Base-by-base conservation (phyloP, 306 rosid species). In the Hippophae gyantsensis region DNA sequence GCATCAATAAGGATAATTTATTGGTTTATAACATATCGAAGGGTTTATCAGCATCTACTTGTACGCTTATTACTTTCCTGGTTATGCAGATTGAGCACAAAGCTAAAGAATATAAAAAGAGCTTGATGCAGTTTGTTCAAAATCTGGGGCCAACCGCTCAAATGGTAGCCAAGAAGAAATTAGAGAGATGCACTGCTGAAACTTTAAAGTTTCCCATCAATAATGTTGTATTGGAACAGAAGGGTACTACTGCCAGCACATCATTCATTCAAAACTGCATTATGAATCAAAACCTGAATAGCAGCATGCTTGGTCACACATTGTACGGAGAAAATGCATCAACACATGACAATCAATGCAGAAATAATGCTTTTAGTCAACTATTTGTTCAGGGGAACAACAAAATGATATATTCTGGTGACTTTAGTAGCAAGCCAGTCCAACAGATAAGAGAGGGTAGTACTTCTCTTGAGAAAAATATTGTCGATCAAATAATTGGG, bases 71-170 rank as follows among this genome's bases (percentile, higher is more conserved):
- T 47, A 54, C 56, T 40, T 60, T 54, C 56, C 38, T 40, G 56
- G 43, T 45, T 45, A 53, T 60, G 61, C n/a, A 60, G 73, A 18
- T 27, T 53, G 54, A 45, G 27, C 48, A 13, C 42, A 14, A 53
- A 4, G 18, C 38, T 46, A 23, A 7, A 1, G 59, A 59, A 43
- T 27, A 63, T 9, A 4, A 44, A 8, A 54, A 52, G 10, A 62
- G 49, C 58, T 57, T 43, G 64, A 40, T 49, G 69, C 55, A 11
- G 48, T 70, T 70, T 63, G 48, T 18, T 48, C 49, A 56, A 62
- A 52, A 57, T 26, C 53, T 49, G n/a, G 75, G 74, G 60, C 54
- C 66, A 53, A 25, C 57, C 9, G 66, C 62, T 23, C 51, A 60
- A 48, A 43, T 42, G 26, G 6, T 41, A 45, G 61, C 66, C 0